phyloP scores from a whole-genome alignment of 345 rosid species.

The Populus tremula region DNA sequence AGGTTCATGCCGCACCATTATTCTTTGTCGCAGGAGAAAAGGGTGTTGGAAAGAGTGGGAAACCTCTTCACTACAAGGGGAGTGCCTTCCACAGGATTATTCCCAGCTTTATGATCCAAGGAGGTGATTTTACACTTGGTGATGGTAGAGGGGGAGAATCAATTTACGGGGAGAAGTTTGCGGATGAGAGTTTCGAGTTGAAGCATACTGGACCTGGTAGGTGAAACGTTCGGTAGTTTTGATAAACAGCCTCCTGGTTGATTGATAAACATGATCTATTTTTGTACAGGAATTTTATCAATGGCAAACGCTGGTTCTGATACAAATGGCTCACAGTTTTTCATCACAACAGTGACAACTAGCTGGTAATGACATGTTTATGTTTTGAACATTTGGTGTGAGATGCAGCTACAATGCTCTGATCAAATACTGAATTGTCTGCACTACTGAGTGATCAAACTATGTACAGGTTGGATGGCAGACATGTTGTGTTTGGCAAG shows the following conservation, averaged over 20 bases:
- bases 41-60: slow-evolving; percentile 86
- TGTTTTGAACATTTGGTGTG: neutral
- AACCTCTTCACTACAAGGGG: slow-evolving; percentile 81
- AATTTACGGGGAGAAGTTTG: slow-evolving; percentile 89
- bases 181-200: slow-evolving; percentile 91
- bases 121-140: slow-evolving; percentile 95
- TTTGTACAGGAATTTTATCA: slow-evolving; percentile 59
- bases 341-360: slow-evolving; percentile 86
- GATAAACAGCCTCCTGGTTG: neutral
- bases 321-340: slow-evolving; percentile 95
- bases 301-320: slow-evolving; percentile 95
- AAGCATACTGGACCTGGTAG: slow-evolving; percentile 95
- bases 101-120: slow-evolving; percentile 94
- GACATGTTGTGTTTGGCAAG: slow-evolving; percentile 91
- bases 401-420: neutral
- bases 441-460: slow-evolving; percentile 1
- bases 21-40: slow-evolving; percentile 62
- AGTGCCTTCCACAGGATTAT: slow-evolving; percentile 87
- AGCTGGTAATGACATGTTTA: slow-evolving; percentile 55
- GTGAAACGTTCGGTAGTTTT: slow-evolving; percentile 3
- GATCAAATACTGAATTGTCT: neutral
- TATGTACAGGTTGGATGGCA: slow-evolving; percentile 85
- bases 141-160: slow-evolving; percentile 98
- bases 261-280: neutral
- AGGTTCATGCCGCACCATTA: neutral